Conservation (phyloP, 768 basidiomycete genomes). For the Coprinopsis strossmayeri region DNA sequence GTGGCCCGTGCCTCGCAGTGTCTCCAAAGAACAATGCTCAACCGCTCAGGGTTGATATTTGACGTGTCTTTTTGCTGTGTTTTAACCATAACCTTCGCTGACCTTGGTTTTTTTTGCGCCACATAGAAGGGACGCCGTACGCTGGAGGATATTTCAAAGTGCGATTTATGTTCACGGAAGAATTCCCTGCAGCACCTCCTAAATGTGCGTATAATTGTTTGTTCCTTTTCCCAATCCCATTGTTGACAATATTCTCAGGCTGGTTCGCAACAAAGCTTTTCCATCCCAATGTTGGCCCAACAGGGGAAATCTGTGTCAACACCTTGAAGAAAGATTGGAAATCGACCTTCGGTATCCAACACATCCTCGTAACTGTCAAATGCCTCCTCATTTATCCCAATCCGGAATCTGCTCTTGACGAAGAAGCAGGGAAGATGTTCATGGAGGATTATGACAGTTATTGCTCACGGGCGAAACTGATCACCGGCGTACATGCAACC, state of each 20-base stretch:
- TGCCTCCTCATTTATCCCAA: slow-evolving; percentile 96
- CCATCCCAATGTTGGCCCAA: slow-evolving; percentile 88
- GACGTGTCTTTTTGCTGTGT: no score
- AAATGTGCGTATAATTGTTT: slow-evolving; percentile 60
- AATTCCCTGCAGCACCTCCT: slow-evolving; percentile 90
- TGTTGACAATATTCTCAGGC: slow-evolving; percentile 37
- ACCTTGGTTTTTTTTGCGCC: not conserved
- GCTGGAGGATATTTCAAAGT: slow-evolving; percentile 63
- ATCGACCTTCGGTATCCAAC: slow-evolving; percentile 80
- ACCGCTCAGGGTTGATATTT: no score
- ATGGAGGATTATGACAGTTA: slow-evolving; percentile 88
- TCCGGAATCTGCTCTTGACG: slow-evolving; percentile 92
- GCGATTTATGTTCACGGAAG: slow-evolving; percentile 86
- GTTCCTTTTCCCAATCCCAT: not conserved
- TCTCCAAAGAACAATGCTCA: no score
- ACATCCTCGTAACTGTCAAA: slow-evolving; percentile 90
- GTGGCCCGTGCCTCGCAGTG: no score
- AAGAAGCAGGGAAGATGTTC: slow-evolving; percentile 90
- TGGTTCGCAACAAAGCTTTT: slow-evolving; percentile 94
- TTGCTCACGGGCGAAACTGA: slow-evolving; percentile 77
- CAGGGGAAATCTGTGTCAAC: slow-evolving; percentile 94
- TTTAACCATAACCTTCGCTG: not conserved
- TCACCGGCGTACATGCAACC: slow-evolving; percentile 89
- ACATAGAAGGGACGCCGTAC: slow-evolving; percentile 55
- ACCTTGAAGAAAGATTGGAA: slow-evolving; percentile 98